These are phyloP conservation scores for Paradendryphiella salina DNA, from an alignment of 2,329 filamentous ascomycete species.

Conservation along the genomic window DNA sequence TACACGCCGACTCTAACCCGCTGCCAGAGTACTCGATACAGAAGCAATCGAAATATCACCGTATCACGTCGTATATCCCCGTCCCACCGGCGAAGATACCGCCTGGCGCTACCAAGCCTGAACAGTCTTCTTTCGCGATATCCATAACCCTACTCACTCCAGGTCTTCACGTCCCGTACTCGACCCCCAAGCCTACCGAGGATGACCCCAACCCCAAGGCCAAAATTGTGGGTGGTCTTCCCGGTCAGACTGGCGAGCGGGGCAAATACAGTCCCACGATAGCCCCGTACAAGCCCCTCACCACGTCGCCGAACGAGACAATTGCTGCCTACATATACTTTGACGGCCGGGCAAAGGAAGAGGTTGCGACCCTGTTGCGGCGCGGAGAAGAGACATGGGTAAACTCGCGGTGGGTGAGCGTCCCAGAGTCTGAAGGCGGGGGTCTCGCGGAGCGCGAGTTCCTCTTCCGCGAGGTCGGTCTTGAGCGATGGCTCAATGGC, in stretches of 20 bases:
- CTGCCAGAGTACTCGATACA: conserved; percentile 93
- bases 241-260: conserved; percentile 56
- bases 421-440: conserved; percentile 87
- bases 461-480: conserved; percentile 91
- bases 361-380: conserved; percentile 89
- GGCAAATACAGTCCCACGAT: conserved; percentile 63
- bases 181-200: conserved; percentile 76
- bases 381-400: conserved; percentile 99
- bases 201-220: conserved; percentile 79
- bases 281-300: conserved; percentile 87
- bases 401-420: conserved; percentile 95
- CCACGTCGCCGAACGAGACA: conserved; percentile 90
- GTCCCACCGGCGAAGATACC: conserved; percentile 85
- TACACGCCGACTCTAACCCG: conserved; percentile 79
- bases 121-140: conserved; percentile 95
- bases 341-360: conserved; percentile 90
- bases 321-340: conserved; percentile 99
- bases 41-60: conserved; percentile 84
- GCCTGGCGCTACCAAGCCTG: conserved; percentile 69
- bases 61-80: conserved; percentile 96
- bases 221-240: conserved; percentile 75
- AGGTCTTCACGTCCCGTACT: conserved; percentile 87
- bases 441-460: conserved; percentile 96
- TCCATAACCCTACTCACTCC: conserved; percentile 94
- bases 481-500: conserved; percentile 96